phyloP scores from a whole-genome alignment of 805 yeast species.

The Komagataella phaffii region DNA sequence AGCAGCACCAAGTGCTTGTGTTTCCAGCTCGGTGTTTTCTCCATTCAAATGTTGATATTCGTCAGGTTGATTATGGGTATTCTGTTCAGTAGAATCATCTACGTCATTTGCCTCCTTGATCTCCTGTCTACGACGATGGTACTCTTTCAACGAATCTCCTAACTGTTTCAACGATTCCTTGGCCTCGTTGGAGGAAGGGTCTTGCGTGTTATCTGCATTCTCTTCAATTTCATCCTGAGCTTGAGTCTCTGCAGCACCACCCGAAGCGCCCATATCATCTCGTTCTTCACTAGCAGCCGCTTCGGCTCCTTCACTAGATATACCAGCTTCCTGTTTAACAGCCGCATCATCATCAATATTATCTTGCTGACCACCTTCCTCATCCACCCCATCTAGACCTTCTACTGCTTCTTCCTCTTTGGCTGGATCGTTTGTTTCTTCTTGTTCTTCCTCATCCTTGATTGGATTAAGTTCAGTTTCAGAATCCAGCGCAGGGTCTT shows the following conservation, averaged over 20 bases:
- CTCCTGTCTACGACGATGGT: constrained; percentile 81
- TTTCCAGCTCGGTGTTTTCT: constrained; percentile 61
- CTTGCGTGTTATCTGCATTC: constrained; percentile 26
- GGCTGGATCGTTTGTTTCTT: constrained; percentile 11
- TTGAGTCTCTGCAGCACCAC: constrained; percentile 24
- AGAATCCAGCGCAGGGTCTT: constrained; percentile 17
- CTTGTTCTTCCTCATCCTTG: constrained; percentile 19
- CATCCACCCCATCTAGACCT: constrained; percentile 11
- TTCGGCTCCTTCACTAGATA: constrained; percentile 22
- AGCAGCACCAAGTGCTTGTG: constrained; percentile 91
- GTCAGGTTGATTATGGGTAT: constrained; percentile 60
- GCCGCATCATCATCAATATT: constrained; percentile 20
- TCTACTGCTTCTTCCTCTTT: constrained; percentile 5
- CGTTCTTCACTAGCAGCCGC: constrained; percentile 25
- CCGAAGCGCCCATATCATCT: constrained; percentile 57
- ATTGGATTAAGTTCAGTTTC: constrained; percentile 7
- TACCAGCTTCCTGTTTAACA: constrained; percentile 18
- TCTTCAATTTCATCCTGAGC: constrained; percentile 27
- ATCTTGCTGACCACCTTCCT: constrained; percentile 17
- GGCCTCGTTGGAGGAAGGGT: constrained; percentile 51
- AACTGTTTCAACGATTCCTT: constrained; percentile 72
- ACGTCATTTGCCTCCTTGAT: constrained; percentile 52
- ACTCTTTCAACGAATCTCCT: constrained; percentile 87
- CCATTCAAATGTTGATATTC: constrained; percentile 80
- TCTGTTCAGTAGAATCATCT: constrained; percentile 34